Conservation (phyloP, 2,329 filamentous ascomycete species). For the Purpureocillium lavendulum region DNA sequence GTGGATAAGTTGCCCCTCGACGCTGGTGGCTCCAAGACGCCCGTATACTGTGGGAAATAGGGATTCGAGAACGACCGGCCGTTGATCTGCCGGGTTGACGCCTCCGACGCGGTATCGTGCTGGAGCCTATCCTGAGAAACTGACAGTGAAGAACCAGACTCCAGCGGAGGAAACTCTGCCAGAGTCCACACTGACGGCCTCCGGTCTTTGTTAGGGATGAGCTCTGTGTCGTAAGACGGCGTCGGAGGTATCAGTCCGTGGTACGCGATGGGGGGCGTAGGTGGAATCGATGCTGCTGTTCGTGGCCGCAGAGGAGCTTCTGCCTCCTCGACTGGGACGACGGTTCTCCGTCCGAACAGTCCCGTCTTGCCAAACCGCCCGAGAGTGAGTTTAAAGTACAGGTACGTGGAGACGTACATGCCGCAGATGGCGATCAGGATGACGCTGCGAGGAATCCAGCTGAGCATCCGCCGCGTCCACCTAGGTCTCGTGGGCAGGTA, state of each 20-base stretch:
- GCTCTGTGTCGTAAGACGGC: slow-evolving; percentile 10
- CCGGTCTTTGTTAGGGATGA: slow-evolving; percentile 3
- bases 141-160: no score
- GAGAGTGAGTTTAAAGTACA: slow-evolving; percentile 48
- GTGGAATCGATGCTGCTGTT: slow-evolving; percentile 10
- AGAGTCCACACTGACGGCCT: background rate
- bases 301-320: slow-evolving; percentile 5
- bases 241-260: slow-evolving; percentile 23
- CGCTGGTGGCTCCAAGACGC: no score
- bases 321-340: background rate
- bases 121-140: no score
- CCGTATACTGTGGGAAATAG: no score
- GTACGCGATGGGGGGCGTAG: slow-evolving; percentile 20
- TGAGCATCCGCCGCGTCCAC: slow-evolving; percentile 61
- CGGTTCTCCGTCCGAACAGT: background rate
- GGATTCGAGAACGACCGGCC: no score
- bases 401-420: slow-evolving; percentile 62
- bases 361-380: slow-evolving; percentile 24
- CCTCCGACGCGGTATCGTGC: no score
- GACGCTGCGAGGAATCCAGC: slow-evolving; percentile 67
- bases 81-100: no score
- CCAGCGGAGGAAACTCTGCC: no score
- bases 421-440: slow-evolving; percentile 56
- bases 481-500: slow-evolving; percentile 57
- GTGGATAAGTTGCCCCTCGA: no score